A percentile compares a stretch with the other conserved stretches of the same genome.
phyloP scores from a whole-genome alignment of 495 filamentous ascomycete genomes.

The Daldinia grandis region DNA sequence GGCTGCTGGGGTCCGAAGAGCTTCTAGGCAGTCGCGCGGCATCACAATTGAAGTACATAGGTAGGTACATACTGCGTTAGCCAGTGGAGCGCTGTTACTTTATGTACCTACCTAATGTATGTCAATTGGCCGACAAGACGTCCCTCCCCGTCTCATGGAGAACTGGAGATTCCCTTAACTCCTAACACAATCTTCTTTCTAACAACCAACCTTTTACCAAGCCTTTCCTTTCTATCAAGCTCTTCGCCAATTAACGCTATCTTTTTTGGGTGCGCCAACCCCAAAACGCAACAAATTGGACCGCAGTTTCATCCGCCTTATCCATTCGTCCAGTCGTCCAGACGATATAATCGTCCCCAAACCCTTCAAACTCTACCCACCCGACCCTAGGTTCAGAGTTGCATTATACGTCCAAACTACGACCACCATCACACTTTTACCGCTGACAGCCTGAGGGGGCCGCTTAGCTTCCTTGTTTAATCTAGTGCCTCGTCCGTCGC shows the following conservation, averaged over 20 bases:
- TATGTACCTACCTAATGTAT: too few relatives aligned
- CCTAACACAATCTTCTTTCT: slow-evolving; percentile 4
- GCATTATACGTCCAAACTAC: slow-evolving; percentile 15
- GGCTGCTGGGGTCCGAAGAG: neutral
- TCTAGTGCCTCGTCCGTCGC: neutral
- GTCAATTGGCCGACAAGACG: neutral
- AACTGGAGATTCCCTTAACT: slow-evolving; percentile 24
- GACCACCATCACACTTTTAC: neutral
- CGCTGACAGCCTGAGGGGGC: neutral
- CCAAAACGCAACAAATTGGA: slow-evolving; percentile 25
- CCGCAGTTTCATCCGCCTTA: slow-evolving; percentile 8
- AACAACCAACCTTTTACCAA: slow-evolving; percentile 1
- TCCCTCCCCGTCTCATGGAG: slow-evolving; percentile 1
- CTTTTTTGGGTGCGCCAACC: slow-evolving; percentile 10
- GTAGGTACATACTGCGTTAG: slow-evolving; percentile 11
- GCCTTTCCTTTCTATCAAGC: neutral
- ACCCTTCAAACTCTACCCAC: slow-evolving; percentile 11
- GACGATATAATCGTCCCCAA: slow-evolving; percentile 22
- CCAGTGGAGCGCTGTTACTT: slow-evolving; percentile 6
- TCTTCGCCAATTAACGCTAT: slow-evolving; percentile 5
- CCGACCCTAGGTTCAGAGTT: slow-evolving; percentile 1
- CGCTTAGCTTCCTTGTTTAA: neutral
- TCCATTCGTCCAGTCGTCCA: slow-evolving; percentile 18
- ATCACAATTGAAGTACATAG: slow-evolving; percentile 6
- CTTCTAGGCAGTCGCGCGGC: slow-evolving; percentile 20